Percentiles rank a stretch among this genome's conserved stretches.
Evolutionary conservation across 495 filamentous ascomycete genomes (phyloP).

Genomic region (Aspergillus sclerotioniger): DNA sequence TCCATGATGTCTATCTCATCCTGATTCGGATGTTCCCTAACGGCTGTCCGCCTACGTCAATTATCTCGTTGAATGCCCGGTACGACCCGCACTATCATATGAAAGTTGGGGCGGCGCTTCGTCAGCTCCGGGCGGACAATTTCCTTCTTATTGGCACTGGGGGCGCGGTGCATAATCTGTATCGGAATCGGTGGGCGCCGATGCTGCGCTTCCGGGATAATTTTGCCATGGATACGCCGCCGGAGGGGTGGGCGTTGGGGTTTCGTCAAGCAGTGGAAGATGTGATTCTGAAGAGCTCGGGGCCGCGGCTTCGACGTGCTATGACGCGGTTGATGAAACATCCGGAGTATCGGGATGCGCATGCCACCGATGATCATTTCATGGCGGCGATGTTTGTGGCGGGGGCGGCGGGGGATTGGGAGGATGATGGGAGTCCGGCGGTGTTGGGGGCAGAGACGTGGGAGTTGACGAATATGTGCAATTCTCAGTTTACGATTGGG

Average conservation of each 20-base stretch:
- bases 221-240: constrained; percentile 55
- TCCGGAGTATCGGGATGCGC: constrained; percentile 57
- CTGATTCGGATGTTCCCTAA: constrained; percentile 62
- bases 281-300: constrained; percentile 47
- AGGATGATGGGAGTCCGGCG: constrained; percentile 42
- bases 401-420: constrained; percentile 49
- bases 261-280: constrained; percentile 61
- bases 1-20: constrained; percentile 63
- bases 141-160: constrained; percentile 60
- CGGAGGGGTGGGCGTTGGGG: constrained; percentile 54
- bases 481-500: constrained; percentile 55
- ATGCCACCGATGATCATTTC: constrained; percentile 64
- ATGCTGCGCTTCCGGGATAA: constrained; percentile 60
- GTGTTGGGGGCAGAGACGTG: constrained; percentile 56
- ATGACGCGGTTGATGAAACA: constrained; percentile 61
- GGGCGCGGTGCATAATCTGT: constrained; percentile 63
- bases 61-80: constrained; percentile 56
- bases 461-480: constrained; percentile 67
- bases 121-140: constrained; percentile 46
- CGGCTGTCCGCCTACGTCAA: constrained; percentile 55
- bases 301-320: constrained; percentile 45
- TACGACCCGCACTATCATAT: constrained; percentile 63
- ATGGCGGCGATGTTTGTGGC: constrained; percentile 59
- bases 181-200: constrained; percentile 58
- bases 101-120: constrained; percentile 51